Base-by-base conservation (phyloP, 805 yeast species). In the Kazachstania viticola region DNA sequence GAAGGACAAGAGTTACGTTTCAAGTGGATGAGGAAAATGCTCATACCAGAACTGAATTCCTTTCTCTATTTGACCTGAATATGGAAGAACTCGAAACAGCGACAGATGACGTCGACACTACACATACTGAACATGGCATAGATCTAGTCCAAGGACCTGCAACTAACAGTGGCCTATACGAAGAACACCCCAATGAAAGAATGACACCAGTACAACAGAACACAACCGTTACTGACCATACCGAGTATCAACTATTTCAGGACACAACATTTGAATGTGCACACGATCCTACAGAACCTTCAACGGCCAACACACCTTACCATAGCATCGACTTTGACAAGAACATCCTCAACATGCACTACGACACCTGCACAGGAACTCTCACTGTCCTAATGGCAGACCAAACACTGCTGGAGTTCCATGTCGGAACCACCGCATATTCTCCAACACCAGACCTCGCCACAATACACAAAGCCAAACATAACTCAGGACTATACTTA, bases 321-420 rank as follows among this genome's bases (percentile, higher is more conserved):
- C 27, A 27, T 14, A 28, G 21, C 9, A 30, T 43, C 5, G 21
- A 31, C 13, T 31, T 41, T 3, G 43, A 41, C 15, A 36, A 39
- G 28, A 11, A 27, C 7, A 29, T 44, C 9, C 28, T 27, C 16
- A 42, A 41, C 22, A 13, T 43, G 11, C 25, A 27, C 11, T 46
- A 35, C 28, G 45, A 44, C 22, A 19, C 9, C 9, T 11, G 11
- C 9, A 19, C 22, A 19, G 9, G 11, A 11, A 19, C 22, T 19
- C 11, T 19, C 7, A 7, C 11, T 19, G 22, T 19, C 7, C 11
- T 19, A 11, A 19, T 11, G 7, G 7, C 11, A 8, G 22, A 19
- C 22, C 22, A 19, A 19, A 19, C 22, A 19, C 7, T 19, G 9
- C 7, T 19, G 7, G 22, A 19, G 11, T 19, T 19, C 11, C 9